Evolutionary conservation across 2,329 filamentous ascomycete genomes (phyloP).

Genomic region (Simplicillium sp.): DNA sequence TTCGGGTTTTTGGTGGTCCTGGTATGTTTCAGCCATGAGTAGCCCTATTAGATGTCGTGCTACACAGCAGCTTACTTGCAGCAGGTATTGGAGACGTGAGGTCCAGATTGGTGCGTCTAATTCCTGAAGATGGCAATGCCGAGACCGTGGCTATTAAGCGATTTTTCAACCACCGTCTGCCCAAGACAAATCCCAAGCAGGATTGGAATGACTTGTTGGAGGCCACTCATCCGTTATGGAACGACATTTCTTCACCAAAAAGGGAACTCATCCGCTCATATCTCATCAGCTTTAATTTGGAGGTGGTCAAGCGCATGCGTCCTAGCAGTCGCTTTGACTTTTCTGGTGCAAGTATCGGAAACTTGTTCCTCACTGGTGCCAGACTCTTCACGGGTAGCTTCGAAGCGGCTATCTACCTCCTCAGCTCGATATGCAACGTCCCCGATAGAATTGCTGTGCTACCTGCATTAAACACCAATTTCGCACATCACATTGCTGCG

Average conservation of each 20-base stretch:
- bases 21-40: slow-evolving; percentile 39
- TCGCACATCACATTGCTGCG: slow-evolving; percentile 88
- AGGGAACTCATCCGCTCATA: slow-evolving; percentile 69
- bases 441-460: slow-evolving; percentile 68
- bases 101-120: slow-evolving; percentile 74
- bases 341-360: slow-evolving; percentile 65
- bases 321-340: slow-evolving; percentile 71
- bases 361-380: slow-evolving; percentile 74
- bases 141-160: slow-evolving; percentile 68
- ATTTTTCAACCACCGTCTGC: slow-evolving; percentile 81
- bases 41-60: neutral
- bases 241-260: slow-evolving; percentile 58
- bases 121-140: slow-evolving; percentile 53
- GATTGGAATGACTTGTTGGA: slow-evolving; percentile 91
- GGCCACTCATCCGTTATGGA: slow-evolving; percentile 70
- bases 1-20: slow-evolving; percentile 88
- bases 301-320: slow-evolving; percentile 67
- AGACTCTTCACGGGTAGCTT: slow-evolving; percentile 87
- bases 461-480: slow-evolving; percentile 89
- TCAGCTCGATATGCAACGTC: slow-evolving; percentile 80
- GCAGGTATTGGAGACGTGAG: slow-evolving; percentile 46
- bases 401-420: slow-evolving; percentile 83
- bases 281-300: slow-evolving; percentile 66
- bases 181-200: slow-evolving; percentile 53
- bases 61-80: slow-evolving; percentile 2